Percentiles rank a stretch among this genome's conserved stretches.
phyloP scores from a whole-genome alignment of 495 filamentous ascomycete genomes.

The Tuber calosporum region DNA sequence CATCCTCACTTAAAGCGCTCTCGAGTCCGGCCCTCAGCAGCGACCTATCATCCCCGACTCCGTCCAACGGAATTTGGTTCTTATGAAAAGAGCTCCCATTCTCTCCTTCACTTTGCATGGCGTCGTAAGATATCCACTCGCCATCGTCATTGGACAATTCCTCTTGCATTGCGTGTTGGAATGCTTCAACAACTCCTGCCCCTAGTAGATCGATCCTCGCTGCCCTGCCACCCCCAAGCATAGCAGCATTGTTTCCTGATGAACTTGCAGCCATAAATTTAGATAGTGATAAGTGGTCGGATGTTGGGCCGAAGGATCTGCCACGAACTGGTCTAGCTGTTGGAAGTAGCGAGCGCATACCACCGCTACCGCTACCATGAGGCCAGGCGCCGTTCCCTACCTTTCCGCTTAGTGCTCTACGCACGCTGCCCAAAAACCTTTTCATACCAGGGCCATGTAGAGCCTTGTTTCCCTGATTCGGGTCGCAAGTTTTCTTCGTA shows the following conservation, averaged over 20 bases:
- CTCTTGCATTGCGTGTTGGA: slow-evolving; percentile 58
- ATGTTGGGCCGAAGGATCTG: slow-evolving; percentile 19
- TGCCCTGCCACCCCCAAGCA: slow-evolving; percentile 30
- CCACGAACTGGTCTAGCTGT: slow-evolving; percentile 14
- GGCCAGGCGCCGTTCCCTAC: slow-evolving; percentile 22
- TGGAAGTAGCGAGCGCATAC: slow-evolving; percentile 6
- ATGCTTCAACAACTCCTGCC: slow-evolving; percentile 66
- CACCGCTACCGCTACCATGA: slow-evolving; percentile 7
- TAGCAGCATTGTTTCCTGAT: slow-evolving; percentile 16
- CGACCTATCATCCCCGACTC: slow-evolving; percentile 19
- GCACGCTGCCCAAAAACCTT: slow-evolving; percentile 78
- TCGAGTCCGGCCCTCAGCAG: slow-evolving; percentile 26
- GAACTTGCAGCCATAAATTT: slow-evolving; percentile 26
- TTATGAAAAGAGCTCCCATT: slow-evolving; percentile 1
- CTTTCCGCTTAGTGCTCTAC: slow-evolving; percentile 73
- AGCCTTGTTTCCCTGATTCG: slow-evolving; percentile 19
- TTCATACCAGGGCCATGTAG: slow-evolving; percentile 62
- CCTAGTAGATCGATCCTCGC: slow-evolving; percentile 67
- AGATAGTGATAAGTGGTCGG: slow-evolving; percentile 18
- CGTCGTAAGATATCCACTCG: slow-evolving; percentile 14
- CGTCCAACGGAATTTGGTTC: slow-evolving; percentile 12
- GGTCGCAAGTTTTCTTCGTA: slow-evolving; percentile 9
- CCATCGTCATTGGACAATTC: slow-evolving; percentile 14
- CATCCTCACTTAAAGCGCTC: slow-evolving; percentile 33
- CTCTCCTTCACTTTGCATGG: slow-evolving; percentile 5